Conservation (phyloP, 176 grass and related monocot genomes). For the Themeda triandra region DNA sequence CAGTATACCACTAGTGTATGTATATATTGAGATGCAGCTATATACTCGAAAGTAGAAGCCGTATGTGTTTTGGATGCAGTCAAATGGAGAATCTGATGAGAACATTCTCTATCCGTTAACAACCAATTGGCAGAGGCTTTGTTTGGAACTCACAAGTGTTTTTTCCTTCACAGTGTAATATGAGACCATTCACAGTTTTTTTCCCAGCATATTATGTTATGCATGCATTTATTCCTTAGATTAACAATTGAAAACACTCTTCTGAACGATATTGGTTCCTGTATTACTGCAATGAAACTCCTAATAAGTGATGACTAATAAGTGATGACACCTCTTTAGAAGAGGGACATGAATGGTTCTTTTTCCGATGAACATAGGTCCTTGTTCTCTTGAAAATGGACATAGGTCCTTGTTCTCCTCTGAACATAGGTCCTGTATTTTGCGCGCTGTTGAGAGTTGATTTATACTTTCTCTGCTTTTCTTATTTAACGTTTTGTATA, state of each 20-base stretch:
- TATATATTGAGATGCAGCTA: background rate
- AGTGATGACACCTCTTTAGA: background rate
- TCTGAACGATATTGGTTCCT: slow-evolving; percentile 3
- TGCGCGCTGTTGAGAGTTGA: background rate
- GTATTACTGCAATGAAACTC: background rate
- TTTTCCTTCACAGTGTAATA: background rate
- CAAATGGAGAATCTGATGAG: slow-evolving; percentile 65
- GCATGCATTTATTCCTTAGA: background rate
- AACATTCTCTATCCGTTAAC: slow-evolving; percentile 67
- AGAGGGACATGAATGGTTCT: background rate
- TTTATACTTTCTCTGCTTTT: background rate
- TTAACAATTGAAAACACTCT: background rate
- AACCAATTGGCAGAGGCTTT: slow-evolving; percentile 23
- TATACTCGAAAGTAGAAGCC: slow-evolving; percentile 5
- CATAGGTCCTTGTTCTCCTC: background rate
- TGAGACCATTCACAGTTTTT: background rate
- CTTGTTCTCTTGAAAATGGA: background rate
- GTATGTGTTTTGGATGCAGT: slow-evolving; percentile 25
- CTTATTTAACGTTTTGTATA: background rate
- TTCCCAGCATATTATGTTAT: background rate
- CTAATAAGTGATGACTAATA: background rate
- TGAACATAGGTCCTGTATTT: background rate
- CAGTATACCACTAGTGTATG: background rate
- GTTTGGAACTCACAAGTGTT: background rate
- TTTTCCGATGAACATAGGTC: background rate